Base-by-base conservation (phyloP, 2,329 filamentous ascomycete genomes). In the Elsinoe australis region DNA sequence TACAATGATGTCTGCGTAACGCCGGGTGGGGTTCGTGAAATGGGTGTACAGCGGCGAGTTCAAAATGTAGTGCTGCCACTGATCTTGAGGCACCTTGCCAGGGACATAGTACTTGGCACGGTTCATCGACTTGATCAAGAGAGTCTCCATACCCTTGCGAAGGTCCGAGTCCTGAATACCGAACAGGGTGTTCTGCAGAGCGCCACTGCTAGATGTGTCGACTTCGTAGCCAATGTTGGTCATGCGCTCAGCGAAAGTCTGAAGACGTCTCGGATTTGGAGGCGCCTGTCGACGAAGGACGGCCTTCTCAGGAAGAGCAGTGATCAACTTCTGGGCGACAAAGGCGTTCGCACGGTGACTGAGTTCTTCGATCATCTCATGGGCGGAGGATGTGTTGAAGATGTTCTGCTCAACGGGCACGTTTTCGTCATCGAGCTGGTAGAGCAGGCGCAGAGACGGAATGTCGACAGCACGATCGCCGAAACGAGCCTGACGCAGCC, bases 351-450 rank as follows among this genome's bases (percentile, higher is more conserved):
- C 85, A 72, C 94, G 94, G 74, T 95, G 85, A 70, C 87, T 83
- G 47, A 98, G 74, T 71, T 98, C 92, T 66, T 98, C 92, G 35
- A 95, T 87, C 54, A 96, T 79, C 69, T 96, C 90, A 54, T 94
- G 87, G 2, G 89, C 87, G 7, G 83, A 75, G 9, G 87, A 87
- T 22, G 87, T 90, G 64, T 95, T 83, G 61, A 96, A 98, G 55
- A 98, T 85, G 70, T 96, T 98, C 64, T 87, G 80, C 70, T 95
- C 88, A 32, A 96, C 89, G 2, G 90, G 92, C 47, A 95, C 87
- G 65, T 96, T 96, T 73, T 98, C 92, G 58, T 98, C 92, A 58
- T 98, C 92, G 32, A 96, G 76, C 68, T 95, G 89, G 67, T 95
- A 88, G 53, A 96, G 73, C 38, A 98, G 76, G 50, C 92, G 85